Base-by-base conservation (phyloP, 2,329 filamentous ascomycete genomes). In the Nothophoma quercina region DNA sequence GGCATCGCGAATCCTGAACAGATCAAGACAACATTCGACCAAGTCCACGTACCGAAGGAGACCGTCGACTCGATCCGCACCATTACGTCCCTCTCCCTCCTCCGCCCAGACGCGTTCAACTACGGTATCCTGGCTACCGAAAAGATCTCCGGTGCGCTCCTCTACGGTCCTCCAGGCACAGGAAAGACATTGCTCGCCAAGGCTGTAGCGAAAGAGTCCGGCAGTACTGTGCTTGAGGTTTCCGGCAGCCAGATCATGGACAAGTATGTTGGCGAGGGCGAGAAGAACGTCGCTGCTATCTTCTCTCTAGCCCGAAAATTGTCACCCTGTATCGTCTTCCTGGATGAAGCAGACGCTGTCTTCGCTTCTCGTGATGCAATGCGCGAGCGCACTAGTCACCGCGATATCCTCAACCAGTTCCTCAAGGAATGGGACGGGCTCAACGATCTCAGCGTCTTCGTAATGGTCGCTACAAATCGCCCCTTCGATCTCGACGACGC, bases 381-480 rank as follows among this genome's bases (percentile, higher is more conserved):
- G 19, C 82, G 83, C 53, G 87, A 85, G 62, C 83, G 90, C 23
- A 85, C 85, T 5, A 87, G 85, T 1, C 90, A 96, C 63, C 86
- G 93, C 41, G 93, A 97, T 72, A 88, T 95, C 47, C 93, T 98
- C 73, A 99, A 97, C 69, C 93, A 99, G 75, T 98, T 98, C 73
- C 79, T 99, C 41, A 89, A 92, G 46, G 93, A 98, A 73, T 98
- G 93, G 95, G 95, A 98, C 65, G 95, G 95, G 9, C 88, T 98
- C 80, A 89, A 90, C 63, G 81, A 86, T 52, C 84, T 87, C 38
- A 89, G 89, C 15, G 91, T 93, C 2, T 98, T 99, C 72, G 93
- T 99, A 74, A 97, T 99, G 92, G 92, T 98, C 0, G 93, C 95
- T 22, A 98, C 93, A 7, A 98, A 99, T 74, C 83, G 93, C 8